phyloP scores from a whole-genome alignment of 768 basidiomycete genomes.

The Boletus rubescentipes region DNA sequence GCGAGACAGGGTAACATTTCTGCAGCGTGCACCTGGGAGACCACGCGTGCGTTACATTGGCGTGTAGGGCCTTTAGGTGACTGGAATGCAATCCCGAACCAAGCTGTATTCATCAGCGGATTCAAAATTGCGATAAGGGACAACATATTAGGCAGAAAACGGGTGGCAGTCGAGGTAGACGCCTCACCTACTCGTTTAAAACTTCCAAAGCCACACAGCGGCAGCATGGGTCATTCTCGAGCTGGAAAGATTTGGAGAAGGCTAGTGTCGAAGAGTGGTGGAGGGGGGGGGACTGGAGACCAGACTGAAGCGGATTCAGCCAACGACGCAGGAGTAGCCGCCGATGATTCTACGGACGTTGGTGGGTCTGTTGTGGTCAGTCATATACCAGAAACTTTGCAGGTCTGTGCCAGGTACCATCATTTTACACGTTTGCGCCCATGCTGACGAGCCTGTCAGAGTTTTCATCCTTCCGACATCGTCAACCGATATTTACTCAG shows the following conservation, averaged over 20 bases:
- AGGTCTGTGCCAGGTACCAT: background rate
- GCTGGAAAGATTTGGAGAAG: background rate
- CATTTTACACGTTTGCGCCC: no score
- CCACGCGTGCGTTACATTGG: constrained; percentile 7
- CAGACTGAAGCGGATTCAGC: background rate
- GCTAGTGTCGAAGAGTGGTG: background rate
- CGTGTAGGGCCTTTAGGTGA: constrained; percentile 3
- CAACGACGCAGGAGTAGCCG: background rate
- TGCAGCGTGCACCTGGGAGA: constrained; percentile 12
- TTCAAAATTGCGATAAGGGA: constrained; percentile 21
- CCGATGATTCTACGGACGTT: no score
- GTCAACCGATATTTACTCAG: constrained; percentile 12
- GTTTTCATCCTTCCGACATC: constrained; percentile 12
- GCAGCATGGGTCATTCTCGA: background rate
- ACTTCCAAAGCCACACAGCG: background rate
- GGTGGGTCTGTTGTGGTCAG: background rate
- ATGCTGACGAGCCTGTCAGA: background rate
- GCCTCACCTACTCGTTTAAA: background rate
- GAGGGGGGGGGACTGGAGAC: background rate
- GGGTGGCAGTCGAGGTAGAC: background rate
- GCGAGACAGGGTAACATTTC: constrained; percentile 6
- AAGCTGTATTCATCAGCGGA: constrained; percentile 23
- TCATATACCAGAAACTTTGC: background rate
- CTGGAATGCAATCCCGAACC: constrained; percentile 5
- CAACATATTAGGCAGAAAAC: constrained; percentile 2